phyloP scores from a whole-genome alignment of 2,329 filamentous ascomycete species.

The Pseudocercospora musae region DNA sequence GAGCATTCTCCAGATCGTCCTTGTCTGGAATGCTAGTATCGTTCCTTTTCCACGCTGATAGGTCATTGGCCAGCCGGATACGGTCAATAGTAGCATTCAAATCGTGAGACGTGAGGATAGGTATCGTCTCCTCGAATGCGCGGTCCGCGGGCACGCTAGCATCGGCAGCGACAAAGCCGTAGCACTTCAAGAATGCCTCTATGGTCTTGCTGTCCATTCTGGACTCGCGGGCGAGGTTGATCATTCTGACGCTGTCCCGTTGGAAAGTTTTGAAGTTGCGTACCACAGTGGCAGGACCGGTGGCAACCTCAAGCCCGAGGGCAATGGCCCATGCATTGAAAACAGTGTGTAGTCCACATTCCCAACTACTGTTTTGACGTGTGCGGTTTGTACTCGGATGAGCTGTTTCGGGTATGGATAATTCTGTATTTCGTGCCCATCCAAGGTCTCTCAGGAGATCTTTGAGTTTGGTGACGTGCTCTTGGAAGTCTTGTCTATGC shows the following conservation, averaged over 20 bases:
- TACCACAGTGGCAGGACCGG: not conserved
- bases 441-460: not conserved
- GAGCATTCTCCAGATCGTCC: not conserved
- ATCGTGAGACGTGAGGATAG: not conserved
- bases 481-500: not conserved
- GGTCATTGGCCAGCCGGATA: not conserved
- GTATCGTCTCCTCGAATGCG: conserved; percentile 6
- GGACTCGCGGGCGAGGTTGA: conserved; percentile 12
- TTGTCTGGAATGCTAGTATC: not conserved
- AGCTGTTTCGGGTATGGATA: not conserved
- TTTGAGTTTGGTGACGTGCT: not conserved
- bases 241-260: not conserved
- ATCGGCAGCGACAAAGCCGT: conserved; percentile 1
- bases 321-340: conserved; percentile 17
- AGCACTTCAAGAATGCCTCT: conserved; percentile 16
- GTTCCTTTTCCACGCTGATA: not conserved
- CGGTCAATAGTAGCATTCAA: not conserved
- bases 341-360: conserved; percentile 15
- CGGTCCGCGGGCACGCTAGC: not conserved
- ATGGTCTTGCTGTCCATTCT: conserved; percentile 11
- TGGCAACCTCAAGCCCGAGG: conserved; percentile 9
- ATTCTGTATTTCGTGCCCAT: not conserved
- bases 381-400: not conserved
- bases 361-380: not conserved
- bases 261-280: not conserved